Base-by-base conservation (phyloP, 1,284 basidiomycete genomes). In the Sanghuangporus baumii region DNA sequence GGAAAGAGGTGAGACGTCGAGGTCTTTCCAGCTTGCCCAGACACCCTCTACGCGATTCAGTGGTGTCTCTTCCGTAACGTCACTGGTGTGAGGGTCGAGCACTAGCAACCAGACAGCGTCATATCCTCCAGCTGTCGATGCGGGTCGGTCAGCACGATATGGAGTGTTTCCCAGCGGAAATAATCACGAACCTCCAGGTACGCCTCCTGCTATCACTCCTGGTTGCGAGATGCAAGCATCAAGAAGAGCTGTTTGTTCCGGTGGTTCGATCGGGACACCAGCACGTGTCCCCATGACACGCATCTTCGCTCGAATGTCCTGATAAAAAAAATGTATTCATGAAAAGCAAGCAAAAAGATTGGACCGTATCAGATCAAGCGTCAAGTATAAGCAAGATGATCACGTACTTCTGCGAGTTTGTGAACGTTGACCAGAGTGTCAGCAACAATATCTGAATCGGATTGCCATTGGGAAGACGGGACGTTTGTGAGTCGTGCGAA, bases 81-180 rank as follows among this genome's bases (percentile, higher is more conserved):
- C 73, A 40, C 73, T 73, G 62, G 77, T 77, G 6, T 76, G 70
- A 6, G 88, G 85, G 60, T 93, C 88, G 67, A 89, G 82, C 6
- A 93, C 83, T 14, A 99, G 83, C 7, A 99, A 78, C 90, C 94
- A 99, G 60, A 99, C 84, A 1, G 97, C 97, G 72, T 99, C 97
- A 73, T 93, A 99, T 1, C 97, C 97, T 3, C 97, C 97, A 34
- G 97, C 94, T 94, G 68, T 61, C 54, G 55, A 57, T 61, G 47
- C 62, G 40, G 54, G 20, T 57, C 57, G 20, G 34, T 60, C 12
- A 60, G 34, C 18, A 16, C 26, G 26, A 20, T 37, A 9, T 9
- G 31, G 12, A 6, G 2, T 12, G 50, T 31, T 48, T 50, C 16
- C 41, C 20, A 36, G 50, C 60, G 5, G 58, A 56, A 57, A 51